These are phyloP conservation scores for Triadica sebifera DNA, from an alignment of 345 rosid genomes.

Conservation along the genomic window DNA sequence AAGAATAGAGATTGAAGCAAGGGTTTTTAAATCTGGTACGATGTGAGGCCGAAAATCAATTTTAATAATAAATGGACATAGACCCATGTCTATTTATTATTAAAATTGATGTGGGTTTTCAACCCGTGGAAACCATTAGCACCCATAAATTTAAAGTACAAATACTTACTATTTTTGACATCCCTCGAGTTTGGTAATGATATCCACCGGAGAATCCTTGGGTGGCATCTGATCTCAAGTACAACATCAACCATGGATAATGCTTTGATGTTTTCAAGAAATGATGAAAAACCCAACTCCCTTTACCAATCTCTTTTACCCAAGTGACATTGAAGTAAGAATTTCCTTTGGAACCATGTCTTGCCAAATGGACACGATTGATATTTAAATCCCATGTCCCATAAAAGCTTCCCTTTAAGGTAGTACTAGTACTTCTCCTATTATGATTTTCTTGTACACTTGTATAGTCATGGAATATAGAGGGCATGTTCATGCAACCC, in stretches of 20 bases:
- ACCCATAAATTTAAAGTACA: too few species aligned
- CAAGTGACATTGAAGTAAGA: constrained; percentile 67
- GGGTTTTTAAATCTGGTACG: too few species aligned
- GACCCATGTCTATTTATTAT: too few species aligned
- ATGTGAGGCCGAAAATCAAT: too few species aligned
- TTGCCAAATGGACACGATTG: too few species aligned
- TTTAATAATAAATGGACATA: too few species aligned
- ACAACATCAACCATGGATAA: constrained; percentile 91
- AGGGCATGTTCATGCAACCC: constrained; percentile 87
- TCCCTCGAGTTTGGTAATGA: constrained; percentile 75
- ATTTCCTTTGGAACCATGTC: too few species aligned
- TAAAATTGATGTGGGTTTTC: too few species aligned
- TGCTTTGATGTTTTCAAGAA: constrained; percentile 63
- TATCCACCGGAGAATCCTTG: constrained; percentile 72
- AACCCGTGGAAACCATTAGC: too few species aligned
- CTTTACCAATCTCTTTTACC: constrained; percentile 66
- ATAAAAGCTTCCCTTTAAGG: constrained; percentile 68
- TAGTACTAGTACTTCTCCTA: background rate
- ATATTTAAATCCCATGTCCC: constrained; percentile 61
- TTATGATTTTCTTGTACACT: constrained; percentile 24
- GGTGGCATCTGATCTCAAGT: constrained; percentile 86
- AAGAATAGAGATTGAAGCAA: too few species aligned
- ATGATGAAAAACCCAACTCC: constrained; percentile 70
- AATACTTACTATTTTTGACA: constrained; percentile 55
- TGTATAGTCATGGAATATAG: constrained; percentile 48